phyloP scores from a whole-genome alignment of 2,329 filamentous ascomycete species.

The Ceratocystis cacaofunesta region DNA sequence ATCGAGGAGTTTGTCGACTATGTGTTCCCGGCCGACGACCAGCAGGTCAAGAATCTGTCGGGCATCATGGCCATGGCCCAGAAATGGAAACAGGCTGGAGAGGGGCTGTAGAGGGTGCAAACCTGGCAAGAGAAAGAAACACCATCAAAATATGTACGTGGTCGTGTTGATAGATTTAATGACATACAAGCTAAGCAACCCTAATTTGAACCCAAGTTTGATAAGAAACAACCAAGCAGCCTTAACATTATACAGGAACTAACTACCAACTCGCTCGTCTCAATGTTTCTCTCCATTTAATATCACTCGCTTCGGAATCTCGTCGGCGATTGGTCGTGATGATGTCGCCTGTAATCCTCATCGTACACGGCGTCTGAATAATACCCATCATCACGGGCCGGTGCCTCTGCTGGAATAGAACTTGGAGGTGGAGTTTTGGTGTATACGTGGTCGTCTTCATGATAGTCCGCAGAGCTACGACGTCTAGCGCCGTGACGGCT shows the following conservation, averaged over 20 bases:
- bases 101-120: conserved; percentile 20
- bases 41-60: conserved; percentile 67
- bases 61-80: conserved; percentile 75
- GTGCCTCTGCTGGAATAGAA: neutral
- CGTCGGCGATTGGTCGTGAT: neutral
- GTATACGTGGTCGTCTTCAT: neutral
- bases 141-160: neutral
- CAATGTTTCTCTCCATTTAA: neutral
- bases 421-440: neutral
- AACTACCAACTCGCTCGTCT: neutral
- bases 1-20: conserved; percentile 98
- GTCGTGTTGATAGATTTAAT: conserved; percentile 1
- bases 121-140: neutral
- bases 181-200: neutral
- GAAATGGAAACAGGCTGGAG: conserved; percentile 62
- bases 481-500: neutral
- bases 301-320: neutral
- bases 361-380: neutral
- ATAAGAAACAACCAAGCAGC: neutral
- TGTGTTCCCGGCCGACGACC: conserved; percentile 89
- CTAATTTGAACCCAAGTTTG: neutral
- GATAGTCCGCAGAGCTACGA: neutral
- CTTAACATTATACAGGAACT: neutral
- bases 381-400: neutral
- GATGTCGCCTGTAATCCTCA: neutral